Percentiles rank a stretch among this genome's conserved stretches.
Conservation (phyloP, 2,329 filamentous ascomycete genomes). For the Dactylonectria estremocensis region DNA sequence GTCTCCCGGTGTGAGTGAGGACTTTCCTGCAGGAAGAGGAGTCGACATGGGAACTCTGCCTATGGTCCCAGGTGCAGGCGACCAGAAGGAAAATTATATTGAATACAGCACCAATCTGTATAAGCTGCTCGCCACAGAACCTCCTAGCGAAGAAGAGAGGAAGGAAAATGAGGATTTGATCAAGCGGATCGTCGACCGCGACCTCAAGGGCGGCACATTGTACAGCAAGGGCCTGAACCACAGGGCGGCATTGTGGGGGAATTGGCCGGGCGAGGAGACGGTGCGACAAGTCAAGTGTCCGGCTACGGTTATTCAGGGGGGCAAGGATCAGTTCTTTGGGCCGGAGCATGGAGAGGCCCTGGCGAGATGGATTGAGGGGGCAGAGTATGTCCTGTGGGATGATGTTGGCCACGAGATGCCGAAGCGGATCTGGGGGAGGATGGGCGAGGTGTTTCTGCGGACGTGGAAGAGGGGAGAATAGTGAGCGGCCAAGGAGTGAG, state of each 20-base stretch:
- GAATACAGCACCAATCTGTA: constrained; percentile 9
- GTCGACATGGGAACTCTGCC: constrained; percentile 2
- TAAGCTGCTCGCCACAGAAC: constrained; percentile 31
- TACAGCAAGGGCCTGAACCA: constrained; percentile 49
- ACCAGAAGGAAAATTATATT: constrained; percentile 20
- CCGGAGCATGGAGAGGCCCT: constrained; percentile 46
- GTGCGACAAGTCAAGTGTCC: constrained; percentile 46
- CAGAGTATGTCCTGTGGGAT: constrained; percentile 42
- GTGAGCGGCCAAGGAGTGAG: too few species aligned
- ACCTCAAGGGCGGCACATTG: constrained; percentile 43
- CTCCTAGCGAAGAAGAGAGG: constrained; percentile 19
- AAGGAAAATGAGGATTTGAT: constrained; percentile 1
- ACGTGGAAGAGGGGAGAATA: constrained; percentile 34
- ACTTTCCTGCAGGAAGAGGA: constrained; percentile 28
- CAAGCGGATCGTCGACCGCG: constrained; percentile 29
- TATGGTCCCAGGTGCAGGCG: constrained; percentile 2
- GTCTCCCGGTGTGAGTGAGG: constrained; percentile 38
- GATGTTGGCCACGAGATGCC: constrained; percentile 44
- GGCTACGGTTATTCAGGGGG: constrained; percentile 48
- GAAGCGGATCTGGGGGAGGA: constrained; percentile 27
- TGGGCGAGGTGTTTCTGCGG: constrained; percentile 12
- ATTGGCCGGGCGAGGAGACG: constrained; percentile 43
- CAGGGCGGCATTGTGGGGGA: constrained; percentile 39
- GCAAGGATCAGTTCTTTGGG: constrained; percentile 50
- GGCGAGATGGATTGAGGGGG: constrained; percentile 39